A percentile compares a stretch with the other conserved stretches of the same genome.
Conservation (phyloP, 495 filamentous ascomycete species). For the Annulohypoxylon bovei region DNA sequence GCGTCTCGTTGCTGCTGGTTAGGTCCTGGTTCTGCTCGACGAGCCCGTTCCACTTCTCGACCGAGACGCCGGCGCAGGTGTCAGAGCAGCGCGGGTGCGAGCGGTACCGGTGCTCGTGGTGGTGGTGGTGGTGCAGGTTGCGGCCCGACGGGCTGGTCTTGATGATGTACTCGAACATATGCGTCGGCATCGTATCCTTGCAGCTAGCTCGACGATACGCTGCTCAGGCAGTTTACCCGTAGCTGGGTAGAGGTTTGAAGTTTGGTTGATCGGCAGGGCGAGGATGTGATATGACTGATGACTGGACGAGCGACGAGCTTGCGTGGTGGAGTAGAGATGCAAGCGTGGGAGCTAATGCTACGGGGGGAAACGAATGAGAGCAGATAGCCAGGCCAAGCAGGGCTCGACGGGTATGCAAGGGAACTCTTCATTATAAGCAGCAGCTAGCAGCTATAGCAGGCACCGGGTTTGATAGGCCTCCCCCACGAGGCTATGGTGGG, state of each 20-base stretch:
- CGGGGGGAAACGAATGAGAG: slow-evolving; percentile 27
- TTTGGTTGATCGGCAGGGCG: slow-evolving; percentile 10
- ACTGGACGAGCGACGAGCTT: slow-evolving; percentile 24
- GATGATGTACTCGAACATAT: slow-evolving; percentile 40
- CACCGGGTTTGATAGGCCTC: slow-evolving; percentile 28
- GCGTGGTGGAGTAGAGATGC: slow-evolving; percentile 33
- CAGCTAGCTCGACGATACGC: slow-evolving; percentile 2
- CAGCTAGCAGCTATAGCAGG: slow-evolving; percentile 9
- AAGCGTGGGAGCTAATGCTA: slow-evolving; percentile 40
- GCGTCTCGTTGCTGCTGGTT: slow-evolving; percentile 16
- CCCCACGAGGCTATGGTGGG: slow-evolving; percentile 39
- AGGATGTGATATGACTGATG: slow-evolving; percentile 23
- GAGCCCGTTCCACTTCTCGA: slow-evolving; percentile 40
- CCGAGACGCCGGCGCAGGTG: slow-evolving; percentile 40
- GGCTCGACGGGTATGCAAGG: slow-evolving; percentile 29
- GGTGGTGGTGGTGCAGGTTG: slow-evolving; percentile 30
- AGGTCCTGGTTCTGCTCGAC: slow-evolving; percentile 34
- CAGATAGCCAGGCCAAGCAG: slow-evolving; percentile 31
- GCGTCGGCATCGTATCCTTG: background rate
- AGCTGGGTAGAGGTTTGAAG: background rate
- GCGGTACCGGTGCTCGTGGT: slow-evolving; percentile 25
- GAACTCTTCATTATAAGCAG: slow-evolving; percentile 36
- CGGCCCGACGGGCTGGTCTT: slow-evolving; percentile 24
- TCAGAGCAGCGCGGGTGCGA: slow-evolving; percentile 34
- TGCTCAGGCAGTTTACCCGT: slow-evolving; percentile 20